Evolutionary conservation across 306 rosid genomes (phyloP).

Genomic region (Prunus fruticosa): DNA sequence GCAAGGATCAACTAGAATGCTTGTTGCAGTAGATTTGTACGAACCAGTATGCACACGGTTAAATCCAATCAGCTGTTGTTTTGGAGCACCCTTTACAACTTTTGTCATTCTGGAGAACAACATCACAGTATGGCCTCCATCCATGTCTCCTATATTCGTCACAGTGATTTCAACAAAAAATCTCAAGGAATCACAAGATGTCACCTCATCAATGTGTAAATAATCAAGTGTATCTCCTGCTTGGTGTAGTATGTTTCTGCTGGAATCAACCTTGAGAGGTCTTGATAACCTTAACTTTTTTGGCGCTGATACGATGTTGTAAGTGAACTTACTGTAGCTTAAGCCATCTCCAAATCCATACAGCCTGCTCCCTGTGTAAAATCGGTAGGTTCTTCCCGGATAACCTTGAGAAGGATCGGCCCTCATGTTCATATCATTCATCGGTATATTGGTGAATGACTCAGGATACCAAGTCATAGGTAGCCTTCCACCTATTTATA

Average conservation of each 20-base stretch:
- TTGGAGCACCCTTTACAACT: slow-evolving; percentile 33
- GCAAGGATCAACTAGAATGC: slow-evolving; percentile 75
- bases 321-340: slow-evolving; percentile 68
- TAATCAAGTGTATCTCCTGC: slow-evolving; percentile 33
- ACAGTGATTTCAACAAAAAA: slow-evolving; percentile 55
- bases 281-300: slow-evolving; percentile 39
- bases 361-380: slow-evolving; percentile 65
- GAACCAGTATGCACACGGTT: slow-evolving; percentile 28
- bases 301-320: slow-evolving; percentile 67
- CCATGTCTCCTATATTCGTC: slow-evolving; percentile 55
- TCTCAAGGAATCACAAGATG: slow-evolving; percentile 52
- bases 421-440: slow-evolving; percentile 88
- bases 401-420: slow-evolving; percentile 77
- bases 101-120: slow-evolving; percentile 49
- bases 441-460: slow-evolving; percentile 72
- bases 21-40: slow-evolving; percentile 33
- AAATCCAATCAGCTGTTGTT: slow-evolving; percentile 46
- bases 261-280: slow-evolving; percentile 24
- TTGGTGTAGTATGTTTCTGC: slow-evolving; percentile 31
- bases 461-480: slow-evolving; percentile 92
- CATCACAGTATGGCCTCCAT: slow-evolving; percentile 79
- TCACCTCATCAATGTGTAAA: slow-evolving; percentile 46
- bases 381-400: slow-evolving; percentile 91
- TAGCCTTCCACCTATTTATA: slow-evolving; percentile 70
- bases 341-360: slow-evolving; percentile 87